Conservation (phyloP, 352 stramenopile species). For the Phytophthora parvispora region DNA sequence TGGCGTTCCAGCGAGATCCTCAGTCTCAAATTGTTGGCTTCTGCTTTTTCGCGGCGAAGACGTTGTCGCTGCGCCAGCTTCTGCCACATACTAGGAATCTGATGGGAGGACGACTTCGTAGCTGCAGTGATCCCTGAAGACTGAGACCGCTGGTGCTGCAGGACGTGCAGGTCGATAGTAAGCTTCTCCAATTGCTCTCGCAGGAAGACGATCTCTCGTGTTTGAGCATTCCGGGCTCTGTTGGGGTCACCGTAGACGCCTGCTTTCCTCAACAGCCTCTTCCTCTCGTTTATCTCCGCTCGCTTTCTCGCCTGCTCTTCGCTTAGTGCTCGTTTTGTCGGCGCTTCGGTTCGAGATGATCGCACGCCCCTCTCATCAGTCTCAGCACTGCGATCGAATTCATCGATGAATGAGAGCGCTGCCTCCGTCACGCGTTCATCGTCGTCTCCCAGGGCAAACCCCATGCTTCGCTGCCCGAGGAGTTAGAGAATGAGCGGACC, state of each 20-base stretch:
- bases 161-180: constrained; percentile 25
- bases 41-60: constrained; percentile 8
- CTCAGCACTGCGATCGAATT: constrained; percentile 9
- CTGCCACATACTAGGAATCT: constrained; percentile 27
- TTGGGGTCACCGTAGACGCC: constrained; percentile 34
- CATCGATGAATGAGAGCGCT: constrained; percentile 28
- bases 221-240: constrained; percentile 22
- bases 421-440: constrained; percentile 16
- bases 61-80: constrained; percentile 32
- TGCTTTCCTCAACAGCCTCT: constrained; percentile 7
- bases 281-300: constrained; percentile 9
- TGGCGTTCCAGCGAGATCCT: constrained; percentile 51
- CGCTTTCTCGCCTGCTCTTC: not conserved
- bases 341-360: not conserved
- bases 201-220: constrained; percentile 41
- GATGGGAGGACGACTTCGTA: not conserved
- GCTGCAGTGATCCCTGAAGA: not conserved
- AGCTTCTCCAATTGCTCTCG: constrained; percentile 43
- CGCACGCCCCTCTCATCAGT: not conserved
- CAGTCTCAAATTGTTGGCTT: constrained; percentile 28
- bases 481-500: constrained; percentile 9
- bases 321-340: not conserved
- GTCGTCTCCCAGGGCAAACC: constrained; percentile 13
- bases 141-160: not conserved
- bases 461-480: constrained; percentile 4